phyloP scores from a whole-genome alignment of 2,329 filamentous ascomycete species.

The Pseudogymnoascus sp. region DNA sequence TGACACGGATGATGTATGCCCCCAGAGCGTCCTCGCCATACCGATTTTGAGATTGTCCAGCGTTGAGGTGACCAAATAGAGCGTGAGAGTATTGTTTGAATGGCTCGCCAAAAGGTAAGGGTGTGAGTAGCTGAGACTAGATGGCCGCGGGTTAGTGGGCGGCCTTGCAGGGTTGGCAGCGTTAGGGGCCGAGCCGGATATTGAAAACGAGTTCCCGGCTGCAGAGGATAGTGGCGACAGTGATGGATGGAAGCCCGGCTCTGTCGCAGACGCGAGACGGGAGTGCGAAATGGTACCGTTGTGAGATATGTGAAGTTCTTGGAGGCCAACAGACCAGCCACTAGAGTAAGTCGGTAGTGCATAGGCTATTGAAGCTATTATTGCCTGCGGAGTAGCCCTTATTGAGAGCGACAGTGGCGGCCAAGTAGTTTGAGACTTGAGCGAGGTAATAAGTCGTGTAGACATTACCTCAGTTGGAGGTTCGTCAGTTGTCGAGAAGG shows the following conservation, averaged over 20 bases:
- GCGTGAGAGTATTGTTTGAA: conserved; percentile 63
- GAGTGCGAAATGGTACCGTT: conserved; percentile 35
- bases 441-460: conserved; percentile 59
- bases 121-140: conserved; percentile 42
- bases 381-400: conserved; percentile 53
- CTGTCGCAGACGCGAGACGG: conserved; percentile 43
- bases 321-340: conserved; percentile 87
- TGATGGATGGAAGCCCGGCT: conserved; percentile 37
- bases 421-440: conserved; percentile 73
- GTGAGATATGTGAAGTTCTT: conserved; percentile 64
- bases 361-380: conserved; percentile 82
- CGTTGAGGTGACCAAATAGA: conserved; percentile 61
- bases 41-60: conserved; percentile 48
- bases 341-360: conserved; percentile 67
- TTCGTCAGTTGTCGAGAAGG: background rate
- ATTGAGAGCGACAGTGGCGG: conserved; percentile 78
- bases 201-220: conserved; percentile 2
- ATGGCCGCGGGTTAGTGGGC: conserved; percentile 16
- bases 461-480: background rate
- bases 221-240: conserved; percentile 21
- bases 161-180: conserved; percentile 37
- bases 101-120: conserved; percentile 65
- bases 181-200: conserved; percentile 12
- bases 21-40: conserved; percentile 58
- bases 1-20: conserved; percentile 64